Base-by-base conservation (phyloP, 352 stramenopile species). In the Thraustotheca clavata region DNA sequence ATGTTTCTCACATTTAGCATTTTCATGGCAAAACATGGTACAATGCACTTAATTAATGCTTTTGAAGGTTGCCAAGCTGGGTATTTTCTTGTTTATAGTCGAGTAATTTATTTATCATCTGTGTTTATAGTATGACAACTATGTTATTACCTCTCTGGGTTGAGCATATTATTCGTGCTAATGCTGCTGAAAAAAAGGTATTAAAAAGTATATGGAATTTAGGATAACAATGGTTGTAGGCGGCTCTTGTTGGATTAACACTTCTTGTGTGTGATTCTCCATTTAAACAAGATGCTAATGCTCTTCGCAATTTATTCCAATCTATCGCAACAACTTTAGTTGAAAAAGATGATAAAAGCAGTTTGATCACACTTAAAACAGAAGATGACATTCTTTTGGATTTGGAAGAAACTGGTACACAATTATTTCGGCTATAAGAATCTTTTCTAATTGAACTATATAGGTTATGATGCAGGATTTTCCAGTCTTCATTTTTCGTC, bases 131-230 rank as follows among this genome's bases (percentile, higher is more conserved):
- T 55, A 96, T 98, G 77, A 83, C 95, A 24, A 84, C 87, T 57
- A 96, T 96, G 73, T 88, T 98, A 24, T 79, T 94, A 16, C 79
- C 89, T 2, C 76, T 97, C 22, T 97, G 86, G 79, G 74, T 97
- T 31, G 77, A 88, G 14, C 87, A 92, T 66, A 86, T 82, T 40
- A 73, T 87, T 3, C 76, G 95, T n/a, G 74, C 73, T 33, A 77
- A 84, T 65, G 47, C 63, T 18, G 75, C 75, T 57, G 71, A 69
- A 14, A 68, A 79, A 41, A 71, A 82, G 46, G 87, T 73, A 70
- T n/a, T n/a, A n/a, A n/a, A n/a, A n/a, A 47, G 65, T 20, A 68
- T 77, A 67, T 63, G 68, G 16, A 39, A 83, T 31, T 49, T 41
- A 8, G 67, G 62, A 35, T n/a, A n/a, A n/a, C n/a, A n/a, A n/a